Evolutionary conservation across 2,329 filamentous ascomycete species (phyloP), one percentile per base, ranked within the genome.

Genomic region (Colletotrichum sp.): DNA sequence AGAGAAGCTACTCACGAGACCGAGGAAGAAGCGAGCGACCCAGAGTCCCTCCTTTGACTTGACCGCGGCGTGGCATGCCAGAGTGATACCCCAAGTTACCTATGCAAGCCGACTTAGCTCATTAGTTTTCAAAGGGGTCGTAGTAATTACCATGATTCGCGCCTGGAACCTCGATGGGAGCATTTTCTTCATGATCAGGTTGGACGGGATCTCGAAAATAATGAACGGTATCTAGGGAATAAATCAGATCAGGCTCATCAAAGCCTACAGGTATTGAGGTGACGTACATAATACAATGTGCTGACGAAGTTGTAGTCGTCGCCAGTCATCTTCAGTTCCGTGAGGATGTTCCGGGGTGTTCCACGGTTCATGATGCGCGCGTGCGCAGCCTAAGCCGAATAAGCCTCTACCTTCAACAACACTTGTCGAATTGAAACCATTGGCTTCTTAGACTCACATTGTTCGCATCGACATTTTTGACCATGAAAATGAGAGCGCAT

Each of bases 361-460:
- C 85, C 85, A 52, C 77, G 80, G 70, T 87, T 85, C 86, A 87
- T 87, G 39, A 86, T 87, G 11, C 85, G 81, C 13, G 64, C 64
- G 8, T 67, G 34, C n/a, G 64, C 39, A 25, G 44, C 64, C 64
- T 67, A 30, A 44, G 15, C 34, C 49, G 36, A 66, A 19, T 27
- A 29, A 66, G 64, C 36, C 44, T 29, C 44, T 52, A 52, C n/a
- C n/a, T 52, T 52, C 44, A 52, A 6, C 6, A 52, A 22, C 44
- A 52, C 12, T 5, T 13, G n/a, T 13, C n/a, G n/a, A 52, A 52
- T 52, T 13, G 25, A 11, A 29, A 13, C 8, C n/a, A 19, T 15
- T 15, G 29, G 8, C 6, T 34, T n/a, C 30, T 34, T 2, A 62
- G 13, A 59, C 67, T 25, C 34, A 69, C 82, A 78, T 86, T 87